These are phyloP conservation scores for Beauveria medogensis DNA, from an alignment of 2,329 filamentous ascomycete species.

Conservation along the genomic window DNA sequence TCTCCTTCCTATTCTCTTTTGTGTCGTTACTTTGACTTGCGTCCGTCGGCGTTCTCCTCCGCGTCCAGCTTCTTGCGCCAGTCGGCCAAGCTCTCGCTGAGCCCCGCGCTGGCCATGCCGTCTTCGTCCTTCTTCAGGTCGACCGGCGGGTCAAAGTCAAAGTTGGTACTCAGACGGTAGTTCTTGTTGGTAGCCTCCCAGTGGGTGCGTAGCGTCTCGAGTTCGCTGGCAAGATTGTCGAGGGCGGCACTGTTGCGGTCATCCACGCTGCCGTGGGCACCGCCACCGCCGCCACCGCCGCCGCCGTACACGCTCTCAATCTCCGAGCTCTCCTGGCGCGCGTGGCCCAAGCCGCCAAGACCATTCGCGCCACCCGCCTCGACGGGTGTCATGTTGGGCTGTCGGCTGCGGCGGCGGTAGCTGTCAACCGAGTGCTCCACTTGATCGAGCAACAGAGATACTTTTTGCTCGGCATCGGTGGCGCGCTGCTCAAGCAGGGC, in stretches of 20 bases:
- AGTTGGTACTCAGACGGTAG: constrained; percentile 81
- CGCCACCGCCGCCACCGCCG: not conserved
- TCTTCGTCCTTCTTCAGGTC: constrained; percentile 37
- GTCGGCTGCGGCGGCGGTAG: constrained; percentile 72
- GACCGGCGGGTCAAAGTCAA: constrained; percentile 64
- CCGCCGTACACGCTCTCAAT: constrained; percentile 53
- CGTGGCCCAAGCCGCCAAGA: constrained; percentile 30
- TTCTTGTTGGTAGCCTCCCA: constrained; percentile 97
- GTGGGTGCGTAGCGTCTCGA: constrained; percentile 81
- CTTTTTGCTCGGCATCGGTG: constrained; percentile 84
- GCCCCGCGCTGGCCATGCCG: constrained; percentile 30
- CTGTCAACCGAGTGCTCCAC: constrained; percentile 91
- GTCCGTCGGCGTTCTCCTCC: constrained; percentile 25
- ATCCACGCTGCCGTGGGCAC: constrained; percentile 36
- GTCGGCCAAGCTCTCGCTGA: constrained; percentile 67
- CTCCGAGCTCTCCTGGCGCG: constrained; percentile 49
- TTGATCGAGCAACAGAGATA: constrained; percentile 86
- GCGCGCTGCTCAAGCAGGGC: constrained; percentile 72
- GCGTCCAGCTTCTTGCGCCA: constrained; percentile 72
- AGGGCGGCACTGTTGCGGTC: constrained; percentile 60
- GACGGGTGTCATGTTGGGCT: constrained; percentile 44
- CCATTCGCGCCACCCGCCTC: constrained; percentile 32
- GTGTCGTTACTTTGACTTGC: constrained; percentile 18
- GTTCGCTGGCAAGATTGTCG: constrained; percentile 83
- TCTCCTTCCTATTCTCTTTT: constrained; percentile 5